Percentiles rank a stretch among this genome's conserved stretches.
These are phyloP conservation scores for Gossypium aridum DNA, from an alignment of 441 rosid species.

Conservation along the genomic window DNA sequence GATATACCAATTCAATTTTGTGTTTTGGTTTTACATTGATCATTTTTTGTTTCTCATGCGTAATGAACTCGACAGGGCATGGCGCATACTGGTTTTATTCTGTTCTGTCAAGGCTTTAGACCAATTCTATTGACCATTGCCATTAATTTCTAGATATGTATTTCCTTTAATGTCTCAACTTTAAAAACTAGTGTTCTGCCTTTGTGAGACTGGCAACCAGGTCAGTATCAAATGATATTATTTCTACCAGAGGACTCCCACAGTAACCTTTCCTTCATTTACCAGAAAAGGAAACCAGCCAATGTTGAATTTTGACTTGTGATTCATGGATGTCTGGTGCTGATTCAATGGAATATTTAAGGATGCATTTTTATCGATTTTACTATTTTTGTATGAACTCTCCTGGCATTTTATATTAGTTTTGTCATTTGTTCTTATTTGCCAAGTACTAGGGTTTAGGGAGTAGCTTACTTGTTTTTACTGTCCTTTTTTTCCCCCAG, in stretches of 20 bases:
- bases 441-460: not conserved
- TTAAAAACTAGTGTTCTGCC: not conserved
- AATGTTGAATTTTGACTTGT: not conserved
- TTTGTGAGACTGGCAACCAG: not conserved
- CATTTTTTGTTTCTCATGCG: not conserved
- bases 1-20: not conserved
- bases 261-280: not conserved
- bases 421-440: not conserved
- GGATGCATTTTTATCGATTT: not conserved
- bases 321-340: not conserved
- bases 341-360: not conserved
- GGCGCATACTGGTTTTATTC: not conserved
- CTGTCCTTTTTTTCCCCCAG: not conserved
- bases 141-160: not conserved
- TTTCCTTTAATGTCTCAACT: not conserved
- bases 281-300: not conserved
- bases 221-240: not conserved
- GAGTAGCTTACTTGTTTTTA: not conserved
- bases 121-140: not conserved
- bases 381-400: not conserved
- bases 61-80: not conserved
- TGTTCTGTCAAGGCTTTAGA: not conserved
- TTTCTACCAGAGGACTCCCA: not conserved
- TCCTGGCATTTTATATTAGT: not conserved
- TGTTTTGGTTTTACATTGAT: not conserved